Evolutionary conservation across 306 rosid genomes (phyloP).

Genomic region (Cucumis sativus): Cucumber_9930_V3 NC_026661.2:5616501-5617000

Average conservation of each 20-base stretch:
- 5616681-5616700: slow-evolving; percentile 28
- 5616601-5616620: background rate
- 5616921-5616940: slow-evolving; percentile 15
- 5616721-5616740: background rate
- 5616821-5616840: slow-evolving; percentile 8
- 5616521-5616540: slow-evolving; percentile 15
- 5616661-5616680: slow-evolving; percentile 37
- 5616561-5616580: background rate
- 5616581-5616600: background rate
- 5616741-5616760: background rate
- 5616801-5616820: slow-evolving; percentile 18
- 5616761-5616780: slow-evolving; percentile 16
- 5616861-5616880: background rate
- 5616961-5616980: slow-evolving; percentile 14
- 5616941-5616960: slow-evolving; percentile 18
- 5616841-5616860: background rate
- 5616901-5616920: background rate
- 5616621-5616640: slow-evolving; percentile 14
- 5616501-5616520: slow-evolving; percentile 25
- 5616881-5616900: background rate
- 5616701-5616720: background rate
- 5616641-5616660: slow-evolving; percentile 23
- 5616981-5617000: slow-evolving; percentile 32
- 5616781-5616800: slow-evolving; percentile 23
- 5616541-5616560: slow-evolving; percentile 17